Percentiles rank a stretch among this genome's conserved stretches.
Conservation (phyloP, 2,329 filamentous ascomycete species). For the Xylariaceae sp. region DNA sequence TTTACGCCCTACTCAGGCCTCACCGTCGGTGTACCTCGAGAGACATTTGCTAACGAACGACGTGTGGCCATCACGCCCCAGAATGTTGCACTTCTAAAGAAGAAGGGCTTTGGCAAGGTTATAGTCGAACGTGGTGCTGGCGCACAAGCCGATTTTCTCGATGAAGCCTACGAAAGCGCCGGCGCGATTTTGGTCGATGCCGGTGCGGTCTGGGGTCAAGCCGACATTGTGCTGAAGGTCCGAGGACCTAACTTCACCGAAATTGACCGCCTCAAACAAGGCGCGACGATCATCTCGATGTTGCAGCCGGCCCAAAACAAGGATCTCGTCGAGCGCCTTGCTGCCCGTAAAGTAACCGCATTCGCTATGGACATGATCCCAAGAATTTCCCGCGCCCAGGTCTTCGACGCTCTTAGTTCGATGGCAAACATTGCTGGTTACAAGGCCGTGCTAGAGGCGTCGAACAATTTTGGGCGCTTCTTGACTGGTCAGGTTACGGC, state of each 20-base stretch:
- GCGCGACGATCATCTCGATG: constrained; percentile 79
- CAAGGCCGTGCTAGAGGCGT: constrained; percentile 87
- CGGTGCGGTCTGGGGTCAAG: constrained; percentile 69
- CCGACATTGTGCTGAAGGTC: constrained; percentile 84
- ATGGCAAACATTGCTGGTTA: constrained; percentile 97
- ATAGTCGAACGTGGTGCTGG: constrained; percentile 84
- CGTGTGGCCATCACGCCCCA: constrained; percentile 84
- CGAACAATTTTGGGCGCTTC: constrained; percentile 86
- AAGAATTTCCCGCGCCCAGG: constrained; percentile 84
- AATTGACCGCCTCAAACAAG: constrained; percentile 66
- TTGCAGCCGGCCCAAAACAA: constrained; percentile 82
- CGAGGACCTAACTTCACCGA: constrained; percentile 73
- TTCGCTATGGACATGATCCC: constrained; percentile 96
- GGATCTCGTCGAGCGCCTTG: constrained; percentile 72
- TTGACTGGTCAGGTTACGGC: constrained; percentile 88
- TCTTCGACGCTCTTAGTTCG: constrained; percentile 85
- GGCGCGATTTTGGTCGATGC: constrained; percentile 77
- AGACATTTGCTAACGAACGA: constrained; percentile 77
- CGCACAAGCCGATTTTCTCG: constrained; percentile 72
- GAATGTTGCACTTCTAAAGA: constrained; percentile 79
- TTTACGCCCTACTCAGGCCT: constrained; percentile 70
- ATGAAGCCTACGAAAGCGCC: constrained; percentile 74
- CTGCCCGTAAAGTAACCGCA: constrained; percentile 69
- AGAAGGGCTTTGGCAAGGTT: constrained; percentile 80
- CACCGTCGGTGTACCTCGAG: constrained; percentile 77